Percentiles rank a stretch among this genome's conserved stretches.
These are phyloP conservation scores for Phoenix roebelenii DNA, from an alignment of 176 grass and related monocot genomes.

Conservation along the genomic window DNA sequence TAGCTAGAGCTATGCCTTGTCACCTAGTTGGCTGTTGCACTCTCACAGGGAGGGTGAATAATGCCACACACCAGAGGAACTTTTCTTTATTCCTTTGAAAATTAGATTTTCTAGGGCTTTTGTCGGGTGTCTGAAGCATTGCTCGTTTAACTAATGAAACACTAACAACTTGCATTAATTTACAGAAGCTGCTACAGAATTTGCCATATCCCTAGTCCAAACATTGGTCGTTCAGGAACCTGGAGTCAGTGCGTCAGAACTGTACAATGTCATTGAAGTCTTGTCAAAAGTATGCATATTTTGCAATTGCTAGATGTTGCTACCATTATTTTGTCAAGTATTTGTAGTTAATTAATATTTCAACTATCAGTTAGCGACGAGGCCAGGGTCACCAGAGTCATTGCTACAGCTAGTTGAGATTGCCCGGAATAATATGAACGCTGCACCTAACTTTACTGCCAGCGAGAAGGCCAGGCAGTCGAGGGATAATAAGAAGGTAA, in stretches of 20 bases:
- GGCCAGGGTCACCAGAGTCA: slow-evolving; percentile 75
- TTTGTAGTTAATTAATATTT: background rate
- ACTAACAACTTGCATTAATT: slow-evolving; percentile 14
- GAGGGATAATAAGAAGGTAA: slow-evolving; percentile 58
- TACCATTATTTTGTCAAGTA: too few species aligned
- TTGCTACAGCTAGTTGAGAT: slow-evolving; percentile 77
- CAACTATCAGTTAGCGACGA: slow-evolving; percentile 59
- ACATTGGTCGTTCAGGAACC: slow-evolving; percentile 73
- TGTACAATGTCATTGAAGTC: slow-evolving; percentile 77
- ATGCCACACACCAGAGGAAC: background rate
- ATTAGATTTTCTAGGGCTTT: background rate
- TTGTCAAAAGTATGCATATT: slow-evolving; percentile 57
- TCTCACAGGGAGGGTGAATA: background rate
- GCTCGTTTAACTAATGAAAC: background rate
- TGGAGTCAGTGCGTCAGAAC: slow-evolving; percentile 43
- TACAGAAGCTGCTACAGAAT: slow-evolving; percentile 71
- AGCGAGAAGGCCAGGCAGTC: slow-evolving; percentile 53
- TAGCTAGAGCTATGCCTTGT: background rate
- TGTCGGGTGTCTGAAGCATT: background rate
- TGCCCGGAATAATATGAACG: slow-evolving; percentile 45
- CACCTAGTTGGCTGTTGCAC: background rate
- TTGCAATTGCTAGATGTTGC: background rate
- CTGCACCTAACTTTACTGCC: slow-evolving; percentile 21
- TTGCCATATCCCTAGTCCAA: slow-evolving; percentile 82
- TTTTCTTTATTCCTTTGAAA: background rate